These are phyloP conservation scores for Candida tetrigidarum DNA, from an alignment of 1,139 yeast genomes.

Conservation along the genomic window DNA sequence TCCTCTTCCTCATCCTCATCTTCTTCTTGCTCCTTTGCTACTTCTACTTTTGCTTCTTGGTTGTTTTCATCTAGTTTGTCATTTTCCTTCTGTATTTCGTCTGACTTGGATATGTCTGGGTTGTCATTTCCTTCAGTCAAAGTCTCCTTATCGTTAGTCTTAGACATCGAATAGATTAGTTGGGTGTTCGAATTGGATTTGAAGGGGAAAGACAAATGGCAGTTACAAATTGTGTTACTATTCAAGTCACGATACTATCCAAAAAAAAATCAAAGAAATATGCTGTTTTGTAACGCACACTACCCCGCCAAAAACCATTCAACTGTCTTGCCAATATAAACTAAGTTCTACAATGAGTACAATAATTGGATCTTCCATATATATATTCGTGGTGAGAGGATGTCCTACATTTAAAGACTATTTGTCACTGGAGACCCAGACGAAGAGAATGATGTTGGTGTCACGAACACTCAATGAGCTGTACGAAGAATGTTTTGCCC, in stretches of 20 bases:
- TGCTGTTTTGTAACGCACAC: background rate
- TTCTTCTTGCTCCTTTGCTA: slow-evolving; percentile 1
- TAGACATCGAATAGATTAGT: too few species aligned
- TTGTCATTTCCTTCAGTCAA: slow-evolving; percentile 12
- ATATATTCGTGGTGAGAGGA: too few species aligned
- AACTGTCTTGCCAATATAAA: background rate
- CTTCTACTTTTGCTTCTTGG: background rate
- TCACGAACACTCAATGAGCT: too few species aligned
- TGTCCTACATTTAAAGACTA: too few species aligned
- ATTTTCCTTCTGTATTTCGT: slow-evolving; percentile 12
- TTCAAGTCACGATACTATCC: background rate
- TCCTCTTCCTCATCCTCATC: slow-evolving; percentile 17
- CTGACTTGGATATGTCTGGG: too few species aligned
- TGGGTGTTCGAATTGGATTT: too few species aligned
- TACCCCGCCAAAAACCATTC: background rate
- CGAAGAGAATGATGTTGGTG: too few species aligned
- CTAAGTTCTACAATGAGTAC: background rate
- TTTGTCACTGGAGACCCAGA: too few species aligned
- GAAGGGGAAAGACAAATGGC: too few species aligned
- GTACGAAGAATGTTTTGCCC: too few species aligned
- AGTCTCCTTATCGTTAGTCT: background rate
- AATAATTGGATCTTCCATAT: too few species aligned
- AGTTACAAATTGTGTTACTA: background rate
- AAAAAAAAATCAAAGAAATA: too few species aligned
- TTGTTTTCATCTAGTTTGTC: slow-evolving; percentile 2